Percentiles rank a stretch among this genome's conserved stretches.
These are phyloP conservation scores for Yamadazyma spencermartinsiae DNA, from an alignment of 1,139 yeast species.

Conservation along the genomic window DNA sequence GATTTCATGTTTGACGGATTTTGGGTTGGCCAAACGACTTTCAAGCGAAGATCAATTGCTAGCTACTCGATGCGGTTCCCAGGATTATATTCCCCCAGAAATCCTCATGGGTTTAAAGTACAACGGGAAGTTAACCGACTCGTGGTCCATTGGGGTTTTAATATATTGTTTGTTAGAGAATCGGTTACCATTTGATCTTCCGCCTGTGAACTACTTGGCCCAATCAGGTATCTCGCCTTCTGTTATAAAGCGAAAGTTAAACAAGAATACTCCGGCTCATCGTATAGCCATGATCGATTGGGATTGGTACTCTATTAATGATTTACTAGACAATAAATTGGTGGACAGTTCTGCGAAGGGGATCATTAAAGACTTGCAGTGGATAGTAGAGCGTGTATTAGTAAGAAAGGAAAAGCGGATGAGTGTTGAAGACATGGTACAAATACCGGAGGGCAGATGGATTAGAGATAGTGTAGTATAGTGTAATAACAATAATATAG, in stretches of 20 bases:
- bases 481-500: background rate
- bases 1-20: conserved; percentile 73
- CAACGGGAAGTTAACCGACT: conserved; percentile 85
- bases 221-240: conserved; percentile 42
- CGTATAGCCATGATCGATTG: conserved; percentile 91
- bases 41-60: conserved; percentile 60
- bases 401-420: conserved; percentile 41
- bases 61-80: conserved; percentile 90
- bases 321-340: conserved; percentile 17
- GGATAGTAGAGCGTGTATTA: conserved; percentile 34
- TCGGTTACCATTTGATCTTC: conserved; percentile 81
- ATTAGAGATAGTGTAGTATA: conserved; percentile 19
- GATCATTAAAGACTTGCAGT: conserved; percentile 29
- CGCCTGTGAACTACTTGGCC: conserved; percentile 39
- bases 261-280: conserved; percentile 71
- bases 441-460: conserved; percentile 17
- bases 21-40: conserved; percentile 78
- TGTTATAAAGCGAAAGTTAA: conserved; percentile 50
- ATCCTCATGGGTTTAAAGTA: conserved; percentile 84
- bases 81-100: conserved; percentile 94
- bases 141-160: conserved; percentile 95
- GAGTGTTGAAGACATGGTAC: conserved; percentile 12
- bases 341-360: conserved; percentile 19
- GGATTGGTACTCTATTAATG: conserved; percentile 64
- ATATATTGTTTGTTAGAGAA: conserved; percentile 80